Percentiles rank a stretch among this genome's conserved stretches.
Conservation (phyloP, 1,139 yeast species). For the Scheffersomyces illinoinensis region DNA sequence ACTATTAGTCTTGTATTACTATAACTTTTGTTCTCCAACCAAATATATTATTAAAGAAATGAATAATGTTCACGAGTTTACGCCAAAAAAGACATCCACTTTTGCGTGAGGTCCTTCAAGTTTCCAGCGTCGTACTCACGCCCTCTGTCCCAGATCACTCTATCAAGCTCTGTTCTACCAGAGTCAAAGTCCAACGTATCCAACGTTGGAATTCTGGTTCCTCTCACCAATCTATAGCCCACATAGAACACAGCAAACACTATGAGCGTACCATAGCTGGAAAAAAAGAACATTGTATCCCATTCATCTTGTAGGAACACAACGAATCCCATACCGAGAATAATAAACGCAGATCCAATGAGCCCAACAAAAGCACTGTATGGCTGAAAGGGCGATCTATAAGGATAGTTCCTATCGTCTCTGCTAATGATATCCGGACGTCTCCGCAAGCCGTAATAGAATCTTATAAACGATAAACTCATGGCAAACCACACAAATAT, state of each 20-base stretch:
- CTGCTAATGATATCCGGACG: conserved; percentile 68
- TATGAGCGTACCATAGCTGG: conserved; percentile 66
- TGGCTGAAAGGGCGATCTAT: conserved; percentile 77
- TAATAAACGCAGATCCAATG: conserved; percentile 52
- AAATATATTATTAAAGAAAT: conserved; percentile 3
- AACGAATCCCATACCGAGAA: conserved; percentile 69
- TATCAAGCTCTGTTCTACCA: conserved; percentile 74
- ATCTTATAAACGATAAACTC: conserved; percentile 71
- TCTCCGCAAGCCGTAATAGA: conserved; percentile 63
- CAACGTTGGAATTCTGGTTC: conserved; percentile 59
- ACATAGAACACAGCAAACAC: conserved; percentile 55
- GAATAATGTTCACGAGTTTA: conserved; percentile 9
- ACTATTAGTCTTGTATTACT: background rate
- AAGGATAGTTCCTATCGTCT: conserved; percentile 71
- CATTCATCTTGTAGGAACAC: conserved; percentile 63
- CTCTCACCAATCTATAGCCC: conserved; percentile 54
- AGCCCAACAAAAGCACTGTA: conserved; percentile 70
- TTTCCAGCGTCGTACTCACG: conserved; percentile 40
- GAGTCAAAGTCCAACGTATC: conserved; percentile 75
- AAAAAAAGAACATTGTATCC: conserved; percentile 63
- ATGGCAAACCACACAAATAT: conserved; percentile 81
- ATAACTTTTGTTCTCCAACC: background rate
- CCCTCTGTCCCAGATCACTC: conserved; percentile 71
- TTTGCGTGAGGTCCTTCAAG: conserved; percentile 36
- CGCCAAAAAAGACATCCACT: conserved; percentile 39